These are phyloP conservation scores for Sistotremastrum niveocremeum DNA, from an alignment of 768 basidiomycete genomes.

Conservation along the genomic window DNA sequence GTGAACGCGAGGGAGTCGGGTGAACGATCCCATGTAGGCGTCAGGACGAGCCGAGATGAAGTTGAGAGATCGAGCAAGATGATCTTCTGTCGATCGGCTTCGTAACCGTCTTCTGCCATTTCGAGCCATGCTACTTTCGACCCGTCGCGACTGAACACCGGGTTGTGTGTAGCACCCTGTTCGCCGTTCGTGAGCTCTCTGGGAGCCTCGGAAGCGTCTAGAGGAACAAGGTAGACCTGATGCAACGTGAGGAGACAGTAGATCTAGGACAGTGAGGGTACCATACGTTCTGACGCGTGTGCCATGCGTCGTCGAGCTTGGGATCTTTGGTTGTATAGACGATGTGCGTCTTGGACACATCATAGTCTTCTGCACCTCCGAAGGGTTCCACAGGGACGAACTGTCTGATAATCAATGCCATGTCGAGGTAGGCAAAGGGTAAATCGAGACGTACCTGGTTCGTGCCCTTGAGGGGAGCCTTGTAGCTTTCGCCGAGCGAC, in stretches of 20 bases:
- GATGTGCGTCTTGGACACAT: slow-evolving; percentile 53
- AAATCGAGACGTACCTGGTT: slow-evolving; percentile 41
- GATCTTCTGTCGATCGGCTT: slow-evolving; percentile 73
- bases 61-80: slow-evolving; percentile 64
- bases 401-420: slow-evolving; percentile 19
- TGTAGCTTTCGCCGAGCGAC: slow-evolving; percentile 37
- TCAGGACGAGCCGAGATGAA: slow-evolving; percentile 56
- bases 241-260: not conserved
- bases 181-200: slow-evolving; percentile 67
- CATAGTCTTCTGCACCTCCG: slow-evolving; percentile 73
- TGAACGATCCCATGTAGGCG: slow-evolving; percentile 79
- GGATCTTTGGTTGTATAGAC: slow-evolving; percentile 84
- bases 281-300: slow-evolving; percentile 77
- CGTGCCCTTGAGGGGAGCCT: slow-evolving; percentile 52
- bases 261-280: not conserved
- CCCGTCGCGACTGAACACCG: slow-evolving; percentile 53
- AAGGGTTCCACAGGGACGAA: slow-evolving; percentile 73
- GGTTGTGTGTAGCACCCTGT: slow-evolving; percentile 72
- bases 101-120: slow-evolving; percentile 77
- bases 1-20: slow-evolving; percentile 62
- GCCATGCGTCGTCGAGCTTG: slow-evolving; percentile 57
- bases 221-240: slow-evolving; percentile 58
- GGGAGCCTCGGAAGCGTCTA: slow-evolving; percentile 35
- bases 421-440: not conserved
- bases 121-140: slow-evolving; percentile 80